phyloP scores from a whole-genome alignment of 169 alveolate species.

The Cryptosporidium tyzzeri region DNA sequence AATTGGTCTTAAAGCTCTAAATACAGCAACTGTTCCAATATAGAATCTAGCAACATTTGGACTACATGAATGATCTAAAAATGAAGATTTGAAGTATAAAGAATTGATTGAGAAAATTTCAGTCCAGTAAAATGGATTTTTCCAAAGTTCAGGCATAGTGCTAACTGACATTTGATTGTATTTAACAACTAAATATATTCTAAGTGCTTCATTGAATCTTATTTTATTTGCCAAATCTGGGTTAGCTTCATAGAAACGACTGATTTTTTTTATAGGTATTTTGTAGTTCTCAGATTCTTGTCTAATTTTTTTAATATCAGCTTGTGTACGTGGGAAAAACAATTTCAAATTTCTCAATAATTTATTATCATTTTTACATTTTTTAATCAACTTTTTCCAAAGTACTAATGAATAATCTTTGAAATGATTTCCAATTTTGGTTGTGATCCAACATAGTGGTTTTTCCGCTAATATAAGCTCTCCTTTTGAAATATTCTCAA shows the following conservation, averaged over 20 bases:
- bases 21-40: slow-evolving; percentile 60
- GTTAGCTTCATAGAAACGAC: neutral
- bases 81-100: slow-evolving; percentile 35
- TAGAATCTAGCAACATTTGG: slow-evolving; percentile 62
- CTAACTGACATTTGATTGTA: slow-evolving; percentile 49
- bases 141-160: slow-evolving; percentile 61
- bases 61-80: slow-evolving; percentile 60
- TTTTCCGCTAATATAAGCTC: slow-evolving; percentile 26
- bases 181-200: slow-evolving; percentile 57
- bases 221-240: neutral
- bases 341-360: neutral
- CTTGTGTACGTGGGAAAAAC: slow-evolving; percentile 51
- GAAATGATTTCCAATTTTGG: neutral
- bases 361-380: neutral
- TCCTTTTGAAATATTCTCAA: slow-evolving; percentile 12
- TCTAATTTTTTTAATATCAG: slow-evolving; percentile 12
- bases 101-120: slow-evolving; percentile 12
- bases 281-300: neutral
- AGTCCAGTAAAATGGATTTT: slow-evolving; percentile 50
- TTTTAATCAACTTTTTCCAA: slow-evolving; percentile 29
- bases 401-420: neutral
- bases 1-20: slow-evolving; percentile 34
- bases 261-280: slow-evolving; percentile 23
- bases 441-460: slow-evolving; percentile 20
- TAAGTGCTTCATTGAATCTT: slow-evolving; percentile 34